Evolutionary conservation across 1,284 basidiomycete species (phyloP), one percentile per base, ranked within the genome.

Genomic region (Fomitiporia mediterranea): DNA sequence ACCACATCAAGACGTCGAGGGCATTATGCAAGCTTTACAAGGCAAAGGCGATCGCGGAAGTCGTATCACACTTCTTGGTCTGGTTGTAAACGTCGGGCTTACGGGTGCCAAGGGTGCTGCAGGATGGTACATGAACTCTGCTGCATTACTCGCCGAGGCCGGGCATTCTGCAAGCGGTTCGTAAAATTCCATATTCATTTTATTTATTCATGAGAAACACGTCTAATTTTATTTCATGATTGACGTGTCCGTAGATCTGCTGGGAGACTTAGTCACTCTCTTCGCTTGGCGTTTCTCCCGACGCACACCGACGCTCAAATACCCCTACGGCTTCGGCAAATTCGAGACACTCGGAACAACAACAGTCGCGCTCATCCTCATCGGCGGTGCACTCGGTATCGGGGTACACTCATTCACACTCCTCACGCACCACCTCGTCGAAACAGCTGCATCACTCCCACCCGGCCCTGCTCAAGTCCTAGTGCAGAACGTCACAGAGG

Each of bases 281-380:
- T 88, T 91, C 63, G 92, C 89, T 66, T 98, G 94, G 91, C 84
- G 84, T 54, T 80, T 97, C 58, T 94, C 91, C 1, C 82, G 92
- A 55, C 84, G 81, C 66, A 81, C 86, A 17, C 88, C 94, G 2
- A 88, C 86, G 4, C 79, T 78, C 62, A 76, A 71, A 59, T 96
- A 94, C 67, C 94, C 93, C 0, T 89, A 90, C 60, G 93, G 91
- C 51, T 94, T 94, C 66, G 87, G 89, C 62, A 98, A 98, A 72
- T 95, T 94, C 64, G 95, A 98, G 71, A 95, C 94, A 3, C 77
- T 96, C 42, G 94, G 94, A 44, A 94, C 93, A 8, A 82, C 90
- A 6, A 83, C 87, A 28, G 88, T 96, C 50, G 89, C 89, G 8
- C 72, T 95, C 44, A 80, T 96, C 51, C 80, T 96, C 62, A 79